Base-by-base conservation (phyloP, 2,329 filamentous ascomycete genomes). In the Fusarium cyanostomum region DNA sequence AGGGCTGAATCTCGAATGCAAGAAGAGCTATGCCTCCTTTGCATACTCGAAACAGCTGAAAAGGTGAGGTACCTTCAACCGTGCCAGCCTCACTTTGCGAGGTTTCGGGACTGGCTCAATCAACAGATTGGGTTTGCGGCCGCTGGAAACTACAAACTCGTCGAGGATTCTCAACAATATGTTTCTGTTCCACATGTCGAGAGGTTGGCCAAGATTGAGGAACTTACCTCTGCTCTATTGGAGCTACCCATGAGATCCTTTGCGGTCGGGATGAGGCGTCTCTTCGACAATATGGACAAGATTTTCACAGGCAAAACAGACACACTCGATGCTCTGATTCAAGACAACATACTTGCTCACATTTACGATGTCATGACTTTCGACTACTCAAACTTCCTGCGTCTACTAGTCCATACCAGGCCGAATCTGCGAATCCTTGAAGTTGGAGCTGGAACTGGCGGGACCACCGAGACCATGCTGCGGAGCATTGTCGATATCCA, bases 401-500 rank as follows among this genome's bases (percentile, higher is more conserved):
- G 16, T 4, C 13, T 50, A 6, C n/a, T 55, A 13, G 37, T 68
- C 0, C 74, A 79, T 42, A 73, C 75, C 15, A 74, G 73, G 21
- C 75, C 78, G 0, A 67, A 56, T 3, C 64, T 79, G 7, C 69
- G 69, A 4, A 72, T 80, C 11, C 69, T 81, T 0, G 78, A 81
- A 43, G 66, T 81, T 13, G 78, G 77, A 9, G 76, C 74, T 30
- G 77, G 76, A 1, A 80, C 74, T 0, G 77, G 77, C 5, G 71
- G 72, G 2, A 45, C 59, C 3, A 66, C 62, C 0, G 43, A 51
- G 24, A 53, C 28, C 3, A 35, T 61, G 6, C 44, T 67, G 3
- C 37, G 33, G 5, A 43, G 24, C 7, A 26, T 55, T 12, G n/a
- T 30, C 39, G 15, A 45, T 16, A 4, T 31, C 1, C 26, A 48